Base-by-base conservation (phyloP, 73 alveolate species). In the Durusdinium trenchii region DNA sequence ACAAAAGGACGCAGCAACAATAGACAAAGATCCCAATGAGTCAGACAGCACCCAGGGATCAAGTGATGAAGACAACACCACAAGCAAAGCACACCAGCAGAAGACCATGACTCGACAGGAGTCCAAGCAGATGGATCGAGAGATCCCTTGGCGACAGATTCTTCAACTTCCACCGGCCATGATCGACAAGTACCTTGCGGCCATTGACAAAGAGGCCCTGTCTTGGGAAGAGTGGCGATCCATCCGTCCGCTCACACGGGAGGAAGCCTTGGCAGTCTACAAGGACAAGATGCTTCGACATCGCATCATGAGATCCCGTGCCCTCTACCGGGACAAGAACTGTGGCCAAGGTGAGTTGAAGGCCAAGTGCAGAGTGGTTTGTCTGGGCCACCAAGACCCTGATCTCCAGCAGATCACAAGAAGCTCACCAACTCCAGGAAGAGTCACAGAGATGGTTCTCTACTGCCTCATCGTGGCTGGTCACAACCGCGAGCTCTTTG, bases 61-160 rank as follows among this genome's bases (percentile, higher is more conserved):
- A 67, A 30, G 45, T 16, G 48, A 71, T 32, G 30, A 1, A 2
- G 73, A 60, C 1, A 32, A 60, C n/a, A 60, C 0, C 6, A 60
- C 18, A 16, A 32, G 73, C 0, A 2, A 60, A 2, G 73, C 30
- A 2, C 86, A 18, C n/a, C 42, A 67, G 3, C 16, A 76, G 57
- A 20, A 42, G 7, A 35, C 28, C n/a, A 32, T 76, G 79, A 84
- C 54, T 30, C 20, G 94, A 5, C 54, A 51, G 30, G 50, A 84
- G 28, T 43, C 62, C 57, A 84, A 84, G 43, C 79, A 76, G 23
- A 38, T 84, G 1, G 94, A 84, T 6, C 36, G 94, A 1, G 94
- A 51, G 79, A 84, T 84, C 51, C 94, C 94, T 3, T 84, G 94
- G 94, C 32, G 94, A 20, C 10, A 52, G 42, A 42, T 84, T 38